Evolutionary conservation across 2,329 filamentous ascomycete species (phyloP).

Genomic region (Fusarium sp.): DNA sequence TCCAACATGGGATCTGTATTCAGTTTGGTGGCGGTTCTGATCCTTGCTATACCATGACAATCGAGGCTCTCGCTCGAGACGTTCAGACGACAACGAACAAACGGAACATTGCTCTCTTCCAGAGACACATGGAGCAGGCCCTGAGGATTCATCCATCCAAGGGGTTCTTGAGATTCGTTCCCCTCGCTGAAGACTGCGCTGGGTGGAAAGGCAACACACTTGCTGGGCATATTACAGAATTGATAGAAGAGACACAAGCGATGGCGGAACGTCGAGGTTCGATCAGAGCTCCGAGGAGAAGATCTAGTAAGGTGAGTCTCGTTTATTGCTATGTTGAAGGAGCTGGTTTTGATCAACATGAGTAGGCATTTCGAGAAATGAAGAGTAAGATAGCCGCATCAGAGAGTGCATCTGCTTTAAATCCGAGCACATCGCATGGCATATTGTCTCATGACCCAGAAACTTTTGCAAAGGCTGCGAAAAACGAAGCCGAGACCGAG

Average conservation of each 20-base stretch:
- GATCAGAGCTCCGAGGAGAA: constrained; percentile 21
- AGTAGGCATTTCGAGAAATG: constrained; percentile 18
- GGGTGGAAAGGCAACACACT: constrained; percentile 78
- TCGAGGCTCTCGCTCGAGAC: constrained; percentile 75
- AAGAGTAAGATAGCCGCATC: neutral
- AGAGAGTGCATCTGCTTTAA: neutral
- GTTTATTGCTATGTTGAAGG: too few species aligned
- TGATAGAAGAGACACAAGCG: constrained; percentile 1
- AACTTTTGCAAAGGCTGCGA: neutral
- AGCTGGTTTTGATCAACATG: neutral
- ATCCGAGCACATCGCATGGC: neutral
- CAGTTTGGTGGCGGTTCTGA: constrained; percentile 80
- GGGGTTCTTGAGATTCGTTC: constrained; percentile 78
- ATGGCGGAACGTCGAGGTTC: constrained; percentile 4
- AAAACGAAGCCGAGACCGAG: neutral
- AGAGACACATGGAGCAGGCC: constrained; percentile 77
- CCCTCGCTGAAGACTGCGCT: constrained; percentile 76
- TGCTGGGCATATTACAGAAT: constrained; percentile 65
- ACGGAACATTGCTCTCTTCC: constrained; percentile 80
- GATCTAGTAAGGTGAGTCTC: constrained; percentile 30
- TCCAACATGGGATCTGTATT: constrained; percentile 81
- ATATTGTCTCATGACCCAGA: neutral
- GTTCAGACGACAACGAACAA: constrained; percentile 81
- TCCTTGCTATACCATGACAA: constrained; percentile 80
- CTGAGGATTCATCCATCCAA: constrained; percentile 73